Evolutionary conservation across 2,329 filamentous ascomycete species (phyloP), one percentile per base, ranked within the genome.

Genomic region (Fusarium sp.): DNA sequence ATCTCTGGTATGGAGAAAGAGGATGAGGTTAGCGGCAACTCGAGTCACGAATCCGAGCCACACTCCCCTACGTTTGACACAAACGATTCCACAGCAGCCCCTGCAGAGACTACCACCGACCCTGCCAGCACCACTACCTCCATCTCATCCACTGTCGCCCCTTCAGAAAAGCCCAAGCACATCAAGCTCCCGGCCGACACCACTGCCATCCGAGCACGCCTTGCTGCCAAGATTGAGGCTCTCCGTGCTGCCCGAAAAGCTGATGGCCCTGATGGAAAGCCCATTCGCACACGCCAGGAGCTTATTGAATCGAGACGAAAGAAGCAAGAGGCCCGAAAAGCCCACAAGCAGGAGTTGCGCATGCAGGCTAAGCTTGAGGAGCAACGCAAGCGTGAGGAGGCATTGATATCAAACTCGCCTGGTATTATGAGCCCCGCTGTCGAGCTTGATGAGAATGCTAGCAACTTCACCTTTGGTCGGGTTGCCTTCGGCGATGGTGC

Each of bases 401-500:
- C 88, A 13, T 81, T 91, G 30, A 87, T 88, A 13, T 86, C 88
- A 60, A 88, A 88, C 74, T 90, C 89, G 5, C 89, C 89, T 6
- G 82, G 84, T 65, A 84, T 88, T 59, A 85, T 89, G 79, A 88
- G 85, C 74, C 86, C 87, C 0, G 81, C 83, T 12, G 80, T 88
- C 28, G 84, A 86, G 61, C 78, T 85, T 11, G 84, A 84, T 34
- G 81, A 85, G 51, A 80, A 86, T 68, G 72, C 79, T 5, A 90
- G 89, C 76, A 92, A 91, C 82, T 97, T 97, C 78, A 89, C 93
- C 8, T 99, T 98, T 79, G 94, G 94, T 32, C 91, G 93, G 37
- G 90, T 99, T n/a, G 90, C 93, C 13, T 99, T 98, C 78, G 88
- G 88, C 7, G 95, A 98, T 77, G 95, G 95, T 41, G 88, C 93